Base-by-base conservation (phyloP, 2,329 filamentous ascomycete species). In the Trematosphaeria pertusa region DNA sequence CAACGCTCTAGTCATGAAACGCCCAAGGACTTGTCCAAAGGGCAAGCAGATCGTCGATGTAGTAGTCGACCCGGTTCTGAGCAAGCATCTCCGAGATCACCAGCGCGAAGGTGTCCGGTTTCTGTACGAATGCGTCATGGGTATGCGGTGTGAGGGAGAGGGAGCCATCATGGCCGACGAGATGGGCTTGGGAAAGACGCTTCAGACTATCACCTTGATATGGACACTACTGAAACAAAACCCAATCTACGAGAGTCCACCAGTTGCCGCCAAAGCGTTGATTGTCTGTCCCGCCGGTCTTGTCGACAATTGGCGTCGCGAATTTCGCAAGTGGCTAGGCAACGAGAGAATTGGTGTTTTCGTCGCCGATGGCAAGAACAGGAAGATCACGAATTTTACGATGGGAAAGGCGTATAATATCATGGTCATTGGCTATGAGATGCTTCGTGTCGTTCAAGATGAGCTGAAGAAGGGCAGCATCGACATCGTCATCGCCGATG, bases 91-190 rank as follows among this genome's bases (percentile, higher is more conserved):
- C 7, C 81, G 86, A 20, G 80, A 82, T 10, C 87, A 90, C 64
- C 87, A 90, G 62, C 78, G 83, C 11, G 83, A 87, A 60, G 87
- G 87, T 17, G 85, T 89, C 0, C 76, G 82, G 38, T 89, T 90
- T 58, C 67, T 90, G 33, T 90, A 90, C 60, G 87, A 89, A 69
- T 89, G 87, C 62, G 84, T 89, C 0, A 89, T 89, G 87, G 87
- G 87, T 4, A 81, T 89, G 78, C 79, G 85, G 32, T 73, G 78
- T 32, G 82, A 82, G 58, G 86, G 87, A 1, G 81, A 87, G 67
- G 87, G 87, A 18, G 87, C 86, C 3, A 85, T 90, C 48, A 74
- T 90, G 37, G 87, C 87, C 1, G 87, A 90, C 62, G 87, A 89
- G 58, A 90, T 90, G 87, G 87, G 87, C 0, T 69, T 90, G 2